Conservation (phyloP, 768 basidiomycete genomes). For the Podaxis sp. region DNA sequence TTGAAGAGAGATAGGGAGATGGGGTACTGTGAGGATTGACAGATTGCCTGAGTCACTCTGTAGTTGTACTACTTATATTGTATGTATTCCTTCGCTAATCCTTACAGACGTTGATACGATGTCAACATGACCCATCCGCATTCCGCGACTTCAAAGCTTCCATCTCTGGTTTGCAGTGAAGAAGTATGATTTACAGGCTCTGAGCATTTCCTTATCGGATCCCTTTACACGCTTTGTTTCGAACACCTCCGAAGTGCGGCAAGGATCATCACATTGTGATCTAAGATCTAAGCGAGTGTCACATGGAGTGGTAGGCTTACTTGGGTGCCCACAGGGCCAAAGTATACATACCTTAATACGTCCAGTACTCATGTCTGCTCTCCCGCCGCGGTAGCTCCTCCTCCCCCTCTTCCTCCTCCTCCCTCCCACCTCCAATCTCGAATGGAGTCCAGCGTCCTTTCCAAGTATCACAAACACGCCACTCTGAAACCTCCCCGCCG, state of each 20-base stretch:
- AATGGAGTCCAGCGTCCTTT: constrained; percentile 1
- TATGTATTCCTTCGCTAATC: background rate
- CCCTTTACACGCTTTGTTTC: background rate
- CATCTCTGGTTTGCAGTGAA: background rate
- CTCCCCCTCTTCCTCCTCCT: background rate
- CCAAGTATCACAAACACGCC: background rate
- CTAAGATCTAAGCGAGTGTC: constrained; percentile 4
- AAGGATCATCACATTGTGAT: background rate
- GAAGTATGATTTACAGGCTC: background rate
- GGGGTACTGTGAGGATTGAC: constrained; percentile 55
- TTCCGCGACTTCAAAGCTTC: background rate
- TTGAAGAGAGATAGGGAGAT: constrained; percentile 66
- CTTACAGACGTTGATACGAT: background rate
- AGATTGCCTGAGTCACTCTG: background rate
- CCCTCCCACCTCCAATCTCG: background rate
- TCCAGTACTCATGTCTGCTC: background rate
- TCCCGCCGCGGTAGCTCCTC: background rate
- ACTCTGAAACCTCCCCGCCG: background rate
- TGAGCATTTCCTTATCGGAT: background rate
- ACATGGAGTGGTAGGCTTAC: constrained; percentile 1
- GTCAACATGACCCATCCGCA: background rate
- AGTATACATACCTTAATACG: constrained; percentile 9
- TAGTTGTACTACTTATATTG: background rate
- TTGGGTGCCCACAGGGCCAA: background rate
- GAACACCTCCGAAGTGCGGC: background rate